Evolutionary conservation across 164 flowering plant genomes (phyloP).

Genomic region (Magnolia kwangsiensis): DNA sequence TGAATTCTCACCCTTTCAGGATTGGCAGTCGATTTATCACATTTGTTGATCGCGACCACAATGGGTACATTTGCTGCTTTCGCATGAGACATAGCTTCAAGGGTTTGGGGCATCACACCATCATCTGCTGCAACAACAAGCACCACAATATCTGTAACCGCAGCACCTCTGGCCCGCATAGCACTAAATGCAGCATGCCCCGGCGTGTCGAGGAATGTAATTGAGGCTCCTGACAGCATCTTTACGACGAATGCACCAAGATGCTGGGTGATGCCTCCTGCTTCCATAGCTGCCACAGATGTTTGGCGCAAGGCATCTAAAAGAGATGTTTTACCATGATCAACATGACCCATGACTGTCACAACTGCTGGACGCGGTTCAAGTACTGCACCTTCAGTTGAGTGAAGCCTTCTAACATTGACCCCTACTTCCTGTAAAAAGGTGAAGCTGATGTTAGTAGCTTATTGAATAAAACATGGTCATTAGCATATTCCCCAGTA

Average conservation of each 20-base stretch:
- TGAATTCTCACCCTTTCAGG: constrained; percentile 80
- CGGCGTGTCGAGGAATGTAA: constrained; percentile 92
- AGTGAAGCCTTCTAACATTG: constrained; percentile 65
- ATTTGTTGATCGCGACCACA: constrained; percentile 90
- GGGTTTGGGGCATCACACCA: constrained; percentile 97
- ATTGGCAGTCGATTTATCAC: constrained; percentile 87
- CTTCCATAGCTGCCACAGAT: constrained; percentile 84
- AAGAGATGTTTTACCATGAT: constrained; percentile 96
- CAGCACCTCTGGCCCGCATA: constrained; percentile 95
- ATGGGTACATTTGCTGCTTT: constrained; percentile 82
- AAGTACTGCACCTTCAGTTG: constrained; percentile 59
- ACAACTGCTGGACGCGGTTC: constrained; percentile 76
- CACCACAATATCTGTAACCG: constrained; percentile 88
- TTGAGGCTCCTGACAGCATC: constrained; percentile 82
- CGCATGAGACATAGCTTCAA: constrained; percentile 87
- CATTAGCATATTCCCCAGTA: neutral
- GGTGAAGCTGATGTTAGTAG: neutral
- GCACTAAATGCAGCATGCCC: constrained; percentile 99
- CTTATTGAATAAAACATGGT: neutral
- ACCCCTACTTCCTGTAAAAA: constrained; percentile 69
- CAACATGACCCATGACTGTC: constrained; percentile 98
- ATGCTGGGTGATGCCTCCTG: constrained; percentile 97
- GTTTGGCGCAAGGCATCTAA: constrained; percentile 87
- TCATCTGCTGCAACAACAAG: constrained; percentile 97
- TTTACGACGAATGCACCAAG: constrained; percentile 85